phyloP scores from a whole-genome alignment of 371 early-diverging fungal genomes.

The Mortierella sp. region DNA sequence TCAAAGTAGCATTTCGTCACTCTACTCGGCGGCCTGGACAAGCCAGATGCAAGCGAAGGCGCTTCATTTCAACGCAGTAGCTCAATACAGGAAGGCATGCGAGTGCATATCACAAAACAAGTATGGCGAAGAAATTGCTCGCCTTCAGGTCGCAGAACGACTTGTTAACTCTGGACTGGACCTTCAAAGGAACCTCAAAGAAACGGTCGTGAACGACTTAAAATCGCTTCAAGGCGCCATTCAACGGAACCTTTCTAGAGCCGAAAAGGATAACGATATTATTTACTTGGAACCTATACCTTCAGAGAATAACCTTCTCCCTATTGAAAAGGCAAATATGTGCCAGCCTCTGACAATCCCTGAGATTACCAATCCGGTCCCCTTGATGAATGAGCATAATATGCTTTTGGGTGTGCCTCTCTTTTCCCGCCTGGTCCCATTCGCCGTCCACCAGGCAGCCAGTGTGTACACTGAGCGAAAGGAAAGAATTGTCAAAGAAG shows the following conservation, averaged over 20 bases:
- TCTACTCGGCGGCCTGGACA: conserved; percentile 65
- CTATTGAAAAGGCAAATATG: conserved; percentile 75
- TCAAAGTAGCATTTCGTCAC: conserved; percentile 57
- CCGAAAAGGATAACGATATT: conserved; percentile 90
- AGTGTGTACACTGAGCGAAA: conserved; percentile 83
- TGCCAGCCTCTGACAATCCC: conserved; percentile 60
- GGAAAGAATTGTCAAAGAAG: conserved; percentile 73
- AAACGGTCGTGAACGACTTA: conserved; percentile 52
- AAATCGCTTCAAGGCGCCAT: conserved; percentile 64
- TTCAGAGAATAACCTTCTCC: conserved; percentile 60
- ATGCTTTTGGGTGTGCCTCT: conserved; percentile 74
- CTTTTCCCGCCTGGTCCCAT: conserved; percentile 87
- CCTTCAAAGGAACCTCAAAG: conserved; percentile 45
- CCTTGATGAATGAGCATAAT: conserved; percentile 57
- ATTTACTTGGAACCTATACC: conserved; percentile 89
- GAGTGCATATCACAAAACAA: conserved; percentile 75
- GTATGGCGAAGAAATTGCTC: conserved; percentile 88
- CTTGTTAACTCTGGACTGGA: conserved; percentile 60
- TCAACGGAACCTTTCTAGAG: conserved; percentile 67
- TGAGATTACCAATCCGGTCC: conserved; percentile 57
- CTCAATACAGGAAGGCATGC: conserved; percentile 79
- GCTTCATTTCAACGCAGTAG: conserved; percentile 76
- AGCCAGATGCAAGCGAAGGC: conserved; percentile 75
- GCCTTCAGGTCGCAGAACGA: conserved; percentile 70
- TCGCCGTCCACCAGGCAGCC: conserved; percentile 89